These are phyloP conservation scores for Neoboletus magnificus DNA, from an alignment of 768 basidiomycete species.

Conservation along the genomic window DNA sequence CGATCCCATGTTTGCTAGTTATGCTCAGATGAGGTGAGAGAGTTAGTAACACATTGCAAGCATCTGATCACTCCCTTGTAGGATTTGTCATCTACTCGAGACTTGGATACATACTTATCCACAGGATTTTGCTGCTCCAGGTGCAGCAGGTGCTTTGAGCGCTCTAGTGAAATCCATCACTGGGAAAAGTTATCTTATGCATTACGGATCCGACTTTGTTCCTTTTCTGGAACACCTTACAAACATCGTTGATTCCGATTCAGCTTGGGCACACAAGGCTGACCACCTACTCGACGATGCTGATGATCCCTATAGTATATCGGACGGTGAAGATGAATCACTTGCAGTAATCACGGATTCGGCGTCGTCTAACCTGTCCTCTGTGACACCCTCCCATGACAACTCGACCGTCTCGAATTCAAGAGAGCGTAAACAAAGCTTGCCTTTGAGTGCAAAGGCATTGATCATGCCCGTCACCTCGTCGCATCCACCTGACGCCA, in stretches of 20 bases:
- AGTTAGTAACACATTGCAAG: background rate
- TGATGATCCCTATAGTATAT: constrained; percentile 55
- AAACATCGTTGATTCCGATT: constrained; percentile 62
- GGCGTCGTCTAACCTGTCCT: constrained; percentile 24
- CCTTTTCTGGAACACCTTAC: constrained; percentile 74
- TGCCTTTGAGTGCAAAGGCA: constrained; percentile 51
- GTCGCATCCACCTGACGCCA: constrained; percentile 27
- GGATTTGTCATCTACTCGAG: constrained; percentile 77
- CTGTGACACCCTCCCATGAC: constrained; percentile 20
- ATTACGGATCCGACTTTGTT: constrained; percentile 81
- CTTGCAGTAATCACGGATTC: constrained; percentile 32
- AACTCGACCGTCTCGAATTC: constrained; percentile 25
- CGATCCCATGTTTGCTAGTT: constrained; percentile 84
- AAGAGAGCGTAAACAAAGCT: constrained; percentile 67
- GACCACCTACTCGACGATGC: constrained; percentile 57
- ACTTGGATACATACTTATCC: constrained; percentile 76
- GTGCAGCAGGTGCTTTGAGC: constrained; percentile 65
- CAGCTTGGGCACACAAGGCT: constrained; percentile 69
- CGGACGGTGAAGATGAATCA: constrained; percentile 51
- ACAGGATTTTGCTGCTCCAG: constrained; percentile 75
- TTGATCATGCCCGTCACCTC: constrained; percentile 36
- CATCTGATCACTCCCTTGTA: constrained; percentile 26
- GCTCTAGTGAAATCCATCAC: constrained; percentile 78
- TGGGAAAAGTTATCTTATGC: constrained; percentile 75
- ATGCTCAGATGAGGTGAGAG: constrained; percentile 79